phyloP scores from a whole-genome alignment of 306 rosid species.

The Sechiopsis laciniata region DNA sequence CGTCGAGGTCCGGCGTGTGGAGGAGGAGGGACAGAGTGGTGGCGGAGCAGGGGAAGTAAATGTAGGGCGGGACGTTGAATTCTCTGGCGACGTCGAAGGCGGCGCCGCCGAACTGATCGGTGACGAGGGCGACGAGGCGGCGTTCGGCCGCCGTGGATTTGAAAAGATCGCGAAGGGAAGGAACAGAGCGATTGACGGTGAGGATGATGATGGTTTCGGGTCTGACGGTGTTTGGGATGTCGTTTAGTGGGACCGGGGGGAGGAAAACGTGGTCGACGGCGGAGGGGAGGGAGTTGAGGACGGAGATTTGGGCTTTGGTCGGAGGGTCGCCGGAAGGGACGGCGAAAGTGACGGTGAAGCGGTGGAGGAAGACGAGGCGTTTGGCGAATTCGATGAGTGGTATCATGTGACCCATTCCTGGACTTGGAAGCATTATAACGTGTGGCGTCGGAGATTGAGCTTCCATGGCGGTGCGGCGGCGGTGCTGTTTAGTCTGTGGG shows the following conservation, averaged over 20 bases:
- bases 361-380: slow-evolving; percentile 33
- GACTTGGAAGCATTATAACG: slow-evolving; percentile 47
- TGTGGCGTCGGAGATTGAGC: slow-evolving; percentile 18
- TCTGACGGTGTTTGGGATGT: slow-evolving; percentile 25
- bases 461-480: neutral
- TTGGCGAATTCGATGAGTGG: slow-evolving; percentile 66
- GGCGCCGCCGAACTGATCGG: slow-evolving; percentile 57
- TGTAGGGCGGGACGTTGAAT: slow-evolving; percentile 29
- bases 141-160: neutral
- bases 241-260: slow-evolving; percentile 34
- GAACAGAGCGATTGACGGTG: slow-evolving; percentile 34
- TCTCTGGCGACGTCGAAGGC: slow-evolving; percentile 46
- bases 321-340: slow-evolving; percentile 53
- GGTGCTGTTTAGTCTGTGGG: neutral
- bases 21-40: slow-evolving; percentile 36
- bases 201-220: slow-evolving; percentile 33
- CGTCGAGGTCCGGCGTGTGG: slow-evolving; percentile 36
- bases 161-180: slow-evolving; percentile 18
- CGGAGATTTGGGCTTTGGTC: slow-evolving; percentile 40
- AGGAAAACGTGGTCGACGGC: slow-evolving; percentile 33
- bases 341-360: slow-evolving; percentile 35
- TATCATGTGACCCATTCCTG: slow-evolving; percentile 87
- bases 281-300: slow-evolving; percentile 36
- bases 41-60: slow-evolving; percentile 47
- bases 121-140: slow-evolving; percentile 30